Percentiles rank a stretch among this genome's conserved stretches.
Conservation (phyloP, 108 stramenopile genomes). For the Pseudonitzschia delicatissima region DNA sequence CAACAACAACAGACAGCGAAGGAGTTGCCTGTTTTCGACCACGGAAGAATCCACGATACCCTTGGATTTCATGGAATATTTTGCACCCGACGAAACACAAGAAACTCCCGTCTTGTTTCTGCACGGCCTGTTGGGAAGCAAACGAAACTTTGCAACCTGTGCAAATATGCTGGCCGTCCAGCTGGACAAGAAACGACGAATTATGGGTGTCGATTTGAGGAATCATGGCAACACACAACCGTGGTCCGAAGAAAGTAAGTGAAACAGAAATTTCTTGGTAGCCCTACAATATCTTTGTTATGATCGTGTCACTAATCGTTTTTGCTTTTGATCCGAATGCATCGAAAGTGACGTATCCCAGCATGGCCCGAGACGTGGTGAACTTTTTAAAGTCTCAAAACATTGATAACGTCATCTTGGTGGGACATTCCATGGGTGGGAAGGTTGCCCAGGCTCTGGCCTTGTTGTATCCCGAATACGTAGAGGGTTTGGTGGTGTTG, state of each 20-base stretch:
- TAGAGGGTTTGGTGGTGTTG: conserved; percentile 82
- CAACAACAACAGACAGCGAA: no score
- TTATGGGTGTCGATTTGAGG: conserved; percentile 81
- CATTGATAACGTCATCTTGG: conserved; percentile 58
- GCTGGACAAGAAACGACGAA: conserved; percentile 55
- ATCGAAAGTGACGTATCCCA: conserved; percentile 76
- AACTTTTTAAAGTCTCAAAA: conserved; percentile 59
- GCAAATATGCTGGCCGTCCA: conserved; percentile 62
- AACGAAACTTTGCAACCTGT: conserved; percentile 90
- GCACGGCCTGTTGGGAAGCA: conserved; percentile 92
- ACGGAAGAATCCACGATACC: no score
- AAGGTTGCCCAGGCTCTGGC: conserved; percentile 87
- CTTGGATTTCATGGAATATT: conserved; percentile 30
- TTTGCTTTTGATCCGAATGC: neutral
- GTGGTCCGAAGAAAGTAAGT: conserved; percentile 9
- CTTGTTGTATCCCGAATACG: conserved; percentile 73
- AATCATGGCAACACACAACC: conserved; percentile 83
- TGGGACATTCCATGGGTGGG: conserved; percentile 95
- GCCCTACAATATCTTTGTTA: neutral
- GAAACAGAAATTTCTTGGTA: neutral
- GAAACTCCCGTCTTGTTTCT: conserved; percentile 74
- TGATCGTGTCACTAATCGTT: neutral
- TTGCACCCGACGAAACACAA: conserved; percentile 1
- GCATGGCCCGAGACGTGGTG: conserved; percentile 88
- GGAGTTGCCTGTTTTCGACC: no score